Base-by-base conservation (phyloP, 768 basidiomycete genomes). In the Mycena chlorophos region DNA sequence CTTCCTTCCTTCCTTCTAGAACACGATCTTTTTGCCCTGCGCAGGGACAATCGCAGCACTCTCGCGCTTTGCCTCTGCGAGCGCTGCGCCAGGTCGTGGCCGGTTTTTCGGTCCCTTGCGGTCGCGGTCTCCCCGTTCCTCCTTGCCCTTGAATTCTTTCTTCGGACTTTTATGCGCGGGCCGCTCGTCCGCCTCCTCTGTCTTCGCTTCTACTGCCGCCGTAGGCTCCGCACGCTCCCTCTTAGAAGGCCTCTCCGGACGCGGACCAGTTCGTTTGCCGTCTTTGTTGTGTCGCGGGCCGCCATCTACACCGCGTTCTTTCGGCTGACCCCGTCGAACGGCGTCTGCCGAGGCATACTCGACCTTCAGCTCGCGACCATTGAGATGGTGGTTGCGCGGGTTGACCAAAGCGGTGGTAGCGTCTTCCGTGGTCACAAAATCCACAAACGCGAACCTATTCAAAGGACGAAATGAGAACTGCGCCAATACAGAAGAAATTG, bases 301-400 rank as follows among this genome's bases (percentile, higher is more conserved):
- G 28, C 49, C 51, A 25, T 43, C 55, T 8, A 43, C 66, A 26
- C n/a, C 61, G 48, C 67, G 51, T 43, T 62, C 58, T 51, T 75
- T 78, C 27, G 79, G 73, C 10, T 84, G 86, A n/a, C 93, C 91
- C 3, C 94, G 83, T 19, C 90, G 84, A 30, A 94, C 91, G 5
- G 93, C 94, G 14, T 94, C 92, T 6, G 88, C 78, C 34, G 88
- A 86, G n/a, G 93, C 94, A 61, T 87, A 95, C 71, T 95, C 90
- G 27, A 98, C 84, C 3, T 89, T 86, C 49, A 99, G 82, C 49
- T 88, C 84, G 47, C 95, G 81, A 6, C 93, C 93, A 68, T 91
- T 81, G 49, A 96, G 78, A 40, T 79, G 81, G 70, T 94, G 90
- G 69, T 97, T 97, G 65, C 86, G 84, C 49, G 86, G 81, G 64